Evolutionary conservation across 768 basidiomycete genomes (phyloP), one percentile per base, ranked within the genome.

Genomic region (Phlegmacium glaucopus): DNA sequence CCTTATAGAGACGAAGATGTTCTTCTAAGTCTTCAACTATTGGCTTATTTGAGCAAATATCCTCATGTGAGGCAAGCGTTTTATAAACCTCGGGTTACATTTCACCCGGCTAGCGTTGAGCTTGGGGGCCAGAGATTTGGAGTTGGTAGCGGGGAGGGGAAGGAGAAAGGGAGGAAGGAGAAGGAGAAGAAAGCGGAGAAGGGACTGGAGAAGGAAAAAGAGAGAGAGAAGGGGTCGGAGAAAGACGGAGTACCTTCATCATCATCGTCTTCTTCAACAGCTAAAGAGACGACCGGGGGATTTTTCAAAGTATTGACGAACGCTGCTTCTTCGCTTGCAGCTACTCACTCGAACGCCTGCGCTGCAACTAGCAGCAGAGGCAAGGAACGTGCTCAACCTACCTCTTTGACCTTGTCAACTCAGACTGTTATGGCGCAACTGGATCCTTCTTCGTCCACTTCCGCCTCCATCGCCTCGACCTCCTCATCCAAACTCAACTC

Each of bases 21-120:
- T 0, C 72, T 98, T 2, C 79, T 94, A 8, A 82, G 87, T 15
- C 70, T 99, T 10, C 95, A 99, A 64, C 82, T 98, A 2, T 77
- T 99, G 1, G 96, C 96, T 3, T 98, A 99, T 62, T 76, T 98
- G 13, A 92, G 88, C 70, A 98, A 99, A 66, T 98, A 99, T 62
- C 94, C 96, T 1, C 95, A 98, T 63, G 95, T 98, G 4, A 76
- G 96, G 9, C 86, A 94, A 59, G 91, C 94, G 6, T 98, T 99
- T 62, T 96, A 98, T 64, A 90, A 92, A 62, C 85, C 83, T 1
- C 77, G 90, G 1, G 68, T 73, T n/a, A 79, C 82, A n/a, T 91
- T 90, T 64, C 88, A 90, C 57, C 88, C 88, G 0, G 88, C 86
- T 8, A 80, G 80, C 25, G 72, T 77, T 6, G 69, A 69, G 39